Base-by-base conservation (phyloP, 1,284 basidiomycete species). In the Xanthoconium separans region DNA sequence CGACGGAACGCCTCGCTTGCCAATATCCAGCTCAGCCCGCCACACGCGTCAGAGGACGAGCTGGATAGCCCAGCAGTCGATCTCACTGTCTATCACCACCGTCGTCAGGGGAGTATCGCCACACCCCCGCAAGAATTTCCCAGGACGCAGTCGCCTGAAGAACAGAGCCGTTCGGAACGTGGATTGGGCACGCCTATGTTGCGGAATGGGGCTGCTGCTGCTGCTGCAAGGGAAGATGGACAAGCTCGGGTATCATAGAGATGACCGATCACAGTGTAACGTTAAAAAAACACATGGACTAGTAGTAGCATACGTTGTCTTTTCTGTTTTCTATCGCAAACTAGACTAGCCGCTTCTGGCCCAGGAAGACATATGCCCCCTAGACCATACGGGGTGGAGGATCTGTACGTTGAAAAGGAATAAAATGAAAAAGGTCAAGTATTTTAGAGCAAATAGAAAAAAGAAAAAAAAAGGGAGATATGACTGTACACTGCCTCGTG, bases 151-250 rank as follows among this genome's bases (percentile, higher is more conserved):
- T 67, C 67, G 8, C 65, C 71, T 4, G 64, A 63, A 50, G 77
- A 81, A 53, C 81, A 81, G 65, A 83, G 79, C 59, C 70, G 85
- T 60, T 73, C 73, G 22, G 85, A 83, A 65, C 71, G 84, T 27
- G 84, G 85, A 44, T 56, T 87, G 41, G 70, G 74, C 39, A 83
- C 80, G 57, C 82, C 82, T 6, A 73, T 75, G 59, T 65, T 82
- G 66, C 73, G 82, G 58, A 74, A 73, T 53, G 73, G 66, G 34
- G n/a, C n/a, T n/a, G n/a, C n/a, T n/a, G 57, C 50, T 7, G 27
- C 27, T 27, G 27, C 27, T 16, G 57, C 75, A 47, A 72, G 72
- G 55, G 76, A 77, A 29, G 64, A 59, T 3, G 60, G 53, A n/a
- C 51, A 56, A 51, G 29, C 39, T 33, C 47, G 40, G 13, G 49